These are phyloP conservation scores for Triticum turgidum DNA, from an alignment of 176 grass and related monocot species.

Conservation along the genomic window DNA sequence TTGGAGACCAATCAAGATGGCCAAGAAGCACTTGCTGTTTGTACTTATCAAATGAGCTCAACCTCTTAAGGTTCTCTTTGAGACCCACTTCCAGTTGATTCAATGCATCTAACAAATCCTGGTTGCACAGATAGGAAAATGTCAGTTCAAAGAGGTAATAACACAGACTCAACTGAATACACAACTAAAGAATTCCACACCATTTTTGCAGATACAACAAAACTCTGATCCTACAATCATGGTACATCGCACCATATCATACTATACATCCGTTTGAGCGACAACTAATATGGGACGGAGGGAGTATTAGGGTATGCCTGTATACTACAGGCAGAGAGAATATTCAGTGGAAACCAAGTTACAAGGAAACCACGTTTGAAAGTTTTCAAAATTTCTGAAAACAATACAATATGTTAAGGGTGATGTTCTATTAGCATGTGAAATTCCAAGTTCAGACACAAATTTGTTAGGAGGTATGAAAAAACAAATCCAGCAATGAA, in stretches of 20 bases:
- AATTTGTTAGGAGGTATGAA: too few relatives aligned
- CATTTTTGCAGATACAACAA: background rate
- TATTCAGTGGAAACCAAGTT: too few relatives aligned
- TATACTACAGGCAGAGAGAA: too few relatives aligned
- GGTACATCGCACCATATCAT: background rate
- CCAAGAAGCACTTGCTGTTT: constrained; percentile 96
- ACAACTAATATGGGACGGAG: too few relatives aligned
- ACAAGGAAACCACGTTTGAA: too few relatives aligned
- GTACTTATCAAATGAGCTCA: constrained; percentile 98
- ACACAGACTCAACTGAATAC: constrained; percentile 14
- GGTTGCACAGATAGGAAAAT: constrained; percentile 15
- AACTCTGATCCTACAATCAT: background rate
- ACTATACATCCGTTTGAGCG: background rate
- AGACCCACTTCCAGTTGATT: constrained; percentile 87
- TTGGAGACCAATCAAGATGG: constrained; percentile 95
- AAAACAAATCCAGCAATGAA: background rate
- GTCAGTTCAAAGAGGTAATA: constrained; percentile 10
- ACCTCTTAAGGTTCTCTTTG: constrained; percentile 76
- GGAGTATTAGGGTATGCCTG: too few relatives aligned
- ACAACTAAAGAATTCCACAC: constrained; percentile 7
- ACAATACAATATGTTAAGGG: too few relatives aligned
- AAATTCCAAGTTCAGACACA: too few relatives aligned
- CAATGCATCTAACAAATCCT: constrained; percentile 94
- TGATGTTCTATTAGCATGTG: too few relatives aligned
- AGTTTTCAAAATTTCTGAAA: too few relatives aligned